phyloP scores from a whole-genome alignment of 1,139 yeast species.

The Saccharomycopsis phalli region DNA sequence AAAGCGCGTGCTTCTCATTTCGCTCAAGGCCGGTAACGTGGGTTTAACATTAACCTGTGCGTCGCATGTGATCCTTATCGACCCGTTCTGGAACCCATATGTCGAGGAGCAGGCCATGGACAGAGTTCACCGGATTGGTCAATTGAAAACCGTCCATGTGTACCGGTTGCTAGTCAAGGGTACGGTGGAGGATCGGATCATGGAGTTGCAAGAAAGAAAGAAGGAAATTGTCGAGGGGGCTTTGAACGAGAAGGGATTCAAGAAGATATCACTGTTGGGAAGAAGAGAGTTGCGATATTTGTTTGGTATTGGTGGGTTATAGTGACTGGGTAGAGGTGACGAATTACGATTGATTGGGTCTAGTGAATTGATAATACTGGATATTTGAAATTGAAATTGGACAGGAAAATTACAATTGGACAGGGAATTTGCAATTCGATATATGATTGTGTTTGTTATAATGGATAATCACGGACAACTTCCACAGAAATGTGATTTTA shows the following conservation, averaged over 20 bases:
- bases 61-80: constrained; percentile 79
- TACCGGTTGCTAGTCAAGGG: constrained; percentile 57
- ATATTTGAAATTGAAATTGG: not conserved
- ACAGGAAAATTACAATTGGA: not conserved
- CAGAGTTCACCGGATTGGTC: constrained; percentile 91
- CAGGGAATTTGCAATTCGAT: not conserved
- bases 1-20: constrained; percentile 52
- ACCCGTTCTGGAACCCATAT: constrained; percentile 95
- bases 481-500: too few species aligned
- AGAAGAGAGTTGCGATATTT: constrained; percentile 67
- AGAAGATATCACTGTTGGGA: constrained; percentile 55
- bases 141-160: constrained; percentile 62
- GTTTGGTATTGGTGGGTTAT: constrained; percentile 40
- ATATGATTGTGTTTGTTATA: too few species aligned
- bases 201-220: constrained; percentile 66
- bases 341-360: too few species aligned
- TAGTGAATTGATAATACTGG: constrained; percentile 6
- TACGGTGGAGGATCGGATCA: constrained; percentile 81
- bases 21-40: constrained; percentile 86
- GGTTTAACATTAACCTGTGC: constrained; percentile 92
- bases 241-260: constrained; percentile 66
- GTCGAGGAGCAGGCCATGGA: constrained; percentile 97
- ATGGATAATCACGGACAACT: too few species aligned
- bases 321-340: too few species aligned
- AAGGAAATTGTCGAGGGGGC: constrained; percentile 73